Evolutionary conservation across 768 basidiomycete genomes (phyloP).

Genomic region (Kwoniella shandongensis): DNA sequence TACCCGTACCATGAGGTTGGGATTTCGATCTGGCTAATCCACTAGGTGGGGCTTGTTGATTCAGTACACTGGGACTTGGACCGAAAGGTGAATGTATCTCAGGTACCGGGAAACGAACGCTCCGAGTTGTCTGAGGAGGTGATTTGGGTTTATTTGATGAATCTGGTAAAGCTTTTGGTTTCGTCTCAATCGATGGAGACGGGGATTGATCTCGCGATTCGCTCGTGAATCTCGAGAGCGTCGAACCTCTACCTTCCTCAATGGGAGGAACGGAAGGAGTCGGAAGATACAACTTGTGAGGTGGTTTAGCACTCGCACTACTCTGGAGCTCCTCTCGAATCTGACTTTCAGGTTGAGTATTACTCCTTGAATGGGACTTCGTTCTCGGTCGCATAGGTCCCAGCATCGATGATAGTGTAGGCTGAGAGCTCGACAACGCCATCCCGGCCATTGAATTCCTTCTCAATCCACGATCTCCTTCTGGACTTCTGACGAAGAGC

Average conservation of each 20-base stretch:
- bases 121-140: not conserved
- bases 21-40: conserved; percentile 7
- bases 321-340: not conserved
- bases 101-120: conserved; percentile 14
- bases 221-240: not conserved
- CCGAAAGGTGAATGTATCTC: not conserved
- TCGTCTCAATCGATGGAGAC: no score
- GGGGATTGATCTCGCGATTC: not conserved
- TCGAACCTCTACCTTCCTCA: not conserved
- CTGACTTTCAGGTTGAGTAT: not conserved
- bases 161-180: no score
- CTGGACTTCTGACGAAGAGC: conserved; percentile 39
- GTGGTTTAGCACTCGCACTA: not conserved
- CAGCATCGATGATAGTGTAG: conserved; percentile 15
- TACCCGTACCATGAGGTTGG: conserved; percentile 10
- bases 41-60: no score
- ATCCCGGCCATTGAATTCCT: conserved; percentile 14
- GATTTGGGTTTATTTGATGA: no score
- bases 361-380: conserved; percentile 1
- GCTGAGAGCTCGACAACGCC: conserved; percentile 25
- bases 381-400: conserved; percentile 6
- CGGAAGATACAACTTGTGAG: no score
- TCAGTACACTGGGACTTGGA: no score
- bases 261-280: not conserved
- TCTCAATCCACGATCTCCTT: conserved; percentile 13